Conservation (phyloP, 164 flowering plant genomes). For the Magnolia changhungtana region DNA sequence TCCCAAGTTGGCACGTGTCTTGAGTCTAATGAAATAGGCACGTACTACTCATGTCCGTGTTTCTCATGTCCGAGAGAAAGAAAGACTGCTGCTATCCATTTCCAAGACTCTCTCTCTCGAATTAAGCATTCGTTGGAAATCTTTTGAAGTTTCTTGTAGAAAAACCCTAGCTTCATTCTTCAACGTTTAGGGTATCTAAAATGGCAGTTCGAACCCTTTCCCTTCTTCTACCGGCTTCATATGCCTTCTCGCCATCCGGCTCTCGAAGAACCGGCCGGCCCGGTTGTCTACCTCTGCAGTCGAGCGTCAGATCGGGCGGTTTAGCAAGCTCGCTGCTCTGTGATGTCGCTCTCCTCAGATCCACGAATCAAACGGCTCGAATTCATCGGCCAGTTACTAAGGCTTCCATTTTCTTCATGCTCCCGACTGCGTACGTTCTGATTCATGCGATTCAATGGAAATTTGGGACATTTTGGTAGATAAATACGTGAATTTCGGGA, state of each 20-base stretch:
- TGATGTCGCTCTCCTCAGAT: not conserved
- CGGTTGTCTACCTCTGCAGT: not conserved
- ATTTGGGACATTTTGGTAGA: not conserved
- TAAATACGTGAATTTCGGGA: not conserved
- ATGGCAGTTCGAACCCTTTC: slow-evolving; percentile 7
- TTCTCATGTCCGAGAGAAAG: no score
- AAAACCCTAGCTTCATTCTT: no score
- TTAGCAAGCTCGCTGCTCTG: not conserved
- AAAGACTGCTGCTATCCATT: not conserved
- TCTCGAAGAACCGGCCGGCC: not conserved
- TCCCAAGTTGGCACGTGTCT: no score
- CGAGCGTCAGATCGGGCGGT: not conserved
- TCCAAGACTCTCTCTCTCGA: not conserved
- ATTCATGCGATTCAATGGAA: not conserved
- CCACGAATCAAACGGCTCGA: not conserved
- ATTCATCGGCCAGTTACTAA: not conserved
- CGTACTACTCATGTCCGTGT: no score
- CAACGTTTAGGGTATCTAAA: not conserved
- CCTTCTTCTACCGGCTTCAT: slow-evolving; percentile 1
- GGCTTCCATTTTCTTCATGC: slow-evolving; percentile 1
- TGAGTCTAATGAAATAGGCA: no score
- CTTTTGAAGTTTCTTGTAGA: no score
- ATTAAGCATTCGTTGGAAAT: no score
- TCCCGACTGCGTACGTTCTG: slow-evolving; percentile 14
- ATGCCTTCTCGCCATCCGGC: not conserved